phyloP scores from a whole-genome alignment of 257 asterid genomes.

The Hygrophila difformis region DNA sequence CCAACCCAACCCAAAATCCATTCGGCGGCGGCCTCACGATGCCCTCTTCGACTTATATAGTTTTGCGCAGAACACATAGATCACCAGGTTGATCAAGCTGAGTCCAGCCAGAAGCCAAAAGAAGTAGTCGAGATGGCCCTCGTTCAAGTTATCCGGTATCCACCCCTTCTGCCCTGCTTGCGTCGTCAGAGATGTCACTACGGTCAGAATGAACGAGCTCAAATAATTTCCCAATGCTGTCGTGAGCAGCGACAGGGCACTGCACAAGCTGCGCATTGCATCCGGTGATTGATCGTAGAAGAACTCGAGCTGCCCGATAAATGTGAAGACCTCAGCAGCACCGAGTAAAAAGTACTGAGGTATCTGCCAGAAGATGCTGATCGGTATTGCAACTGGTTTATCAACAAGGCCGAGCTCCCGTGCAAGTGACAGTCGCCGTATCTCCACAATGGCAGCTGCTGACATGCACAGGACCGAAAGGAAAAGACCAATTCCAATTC shows the following conservation, averaged over 20 bases:
- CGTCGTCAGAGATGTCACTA: conserved; percentile 60
- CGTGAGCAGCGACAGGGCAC: conserved; percentile 63
- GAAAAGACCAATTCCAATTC: conserved; percentile 54
- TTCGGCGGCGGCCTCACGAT: too few species aligned
- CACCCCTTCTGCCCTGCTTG: conserved; percentile 65
- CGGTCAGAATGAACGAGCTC: conserved; percentile 69
- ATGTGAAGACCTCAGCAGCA: conserved; percentile 76
- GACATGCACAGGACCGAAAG: conserved; percentile 54
- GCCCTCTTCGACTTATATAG: conserved; percentile 65
- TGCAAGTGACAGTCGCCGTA: conserved; percentile 42
- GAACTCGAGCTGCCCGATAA: conserved; percentile 80
- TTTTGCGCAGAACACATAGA: conserved; percentile 58
- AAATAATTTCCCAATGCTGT: conserved; percentile 63
- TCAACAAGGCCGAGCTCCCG: conserved; percentile 38
- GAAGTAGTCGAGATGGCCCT: conserved; percentile 79
- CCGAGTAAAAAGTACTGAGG: conserved; percentile 76
- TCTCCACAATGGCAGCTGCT: conserved; percentile 76
- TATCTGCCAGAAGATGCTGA: conserved; percentile 64
- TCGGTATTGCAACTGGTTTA: conserved; percentile 34
- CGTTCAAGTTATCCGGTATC: conserved; percentile 83
- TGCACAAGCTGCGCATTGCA: conserved; percentile 92
- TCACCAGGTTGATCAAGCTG: conserved; percentile 59
- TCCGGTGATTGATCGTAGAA: conserved; percentile 92
- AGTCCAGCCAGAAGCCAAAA: conserved; percentile 82
- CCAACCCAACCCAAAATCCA: too few species aligned